Conservation (phyloP, 805 yeast genomes). For the Pichia sporocuriosa region DNA sequence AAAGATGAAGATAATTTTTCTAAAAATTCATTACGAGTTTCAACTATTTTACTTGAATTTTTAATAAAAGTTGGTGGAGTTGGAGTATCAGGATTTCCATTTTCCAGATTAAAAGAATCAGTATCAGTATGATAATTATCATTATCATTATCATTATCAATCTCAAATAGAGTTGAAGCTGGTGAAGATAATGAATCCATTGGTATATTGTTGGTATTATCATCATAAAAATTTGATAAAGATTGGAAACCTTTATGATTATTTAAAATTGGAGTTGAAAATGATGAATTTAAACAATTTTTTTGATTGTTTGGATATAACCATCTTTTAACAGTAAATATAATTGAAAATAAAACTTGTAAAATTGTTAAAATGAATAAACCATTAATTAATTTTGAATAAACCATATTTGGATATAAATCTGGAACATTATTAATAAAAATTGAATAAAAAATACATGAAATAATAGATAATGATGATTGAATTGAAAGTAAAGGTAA, state of each 20-base stretch:
- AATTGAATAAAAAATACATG: conserved; percentile 49
- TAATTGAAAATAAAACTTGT: conserved; percentile 51
- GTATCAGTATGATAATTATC: conserved; percentile 7
- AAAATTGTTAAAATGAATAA: conserved; percentile 44
- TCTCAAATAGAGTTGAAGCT: conserved; percentile 32
- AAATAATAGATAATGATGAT: conserved; percentile 36
- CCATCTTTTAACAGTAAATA: conserved; percentile 42
- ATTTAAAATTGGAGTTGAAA: not conserved
- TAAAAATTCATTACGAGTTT: conserved; percentile 28
- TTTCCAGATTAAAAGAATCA: conserved; percentile 24
- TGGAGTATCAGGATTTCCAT: not conserved
- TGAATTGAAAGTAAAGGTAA: conserved; percentile 51
- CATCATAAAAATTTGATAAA: not conserved
- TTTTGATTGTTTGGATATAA: conserved; percentile 16
- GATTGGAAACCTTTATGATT: not conserved
- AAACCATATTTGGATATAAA: conserved; percentile 73
- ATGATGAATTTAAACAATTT: too few relatives aligned
- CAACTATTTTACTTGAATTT: not conserved
- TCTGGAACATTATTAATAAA: conserved; percentile 55
- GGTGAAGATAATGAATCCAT: conserved; percentile 21
- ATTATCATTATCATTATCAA: conserved; percentile 14
- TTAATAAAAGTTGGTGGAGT: not conserved
- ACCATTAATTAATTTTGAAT: conserved; percentile 57
- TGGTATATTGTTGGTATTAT: not conserved
- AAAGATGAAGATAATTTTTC: conserved; percentile 26